A percentile compares a stretch with the other conserved stretches of the same genome.
Evolutionary conservation across 1,284 basidiomycete species (phyloP).

Genomic region (Trichosporon sp.): DNA sequence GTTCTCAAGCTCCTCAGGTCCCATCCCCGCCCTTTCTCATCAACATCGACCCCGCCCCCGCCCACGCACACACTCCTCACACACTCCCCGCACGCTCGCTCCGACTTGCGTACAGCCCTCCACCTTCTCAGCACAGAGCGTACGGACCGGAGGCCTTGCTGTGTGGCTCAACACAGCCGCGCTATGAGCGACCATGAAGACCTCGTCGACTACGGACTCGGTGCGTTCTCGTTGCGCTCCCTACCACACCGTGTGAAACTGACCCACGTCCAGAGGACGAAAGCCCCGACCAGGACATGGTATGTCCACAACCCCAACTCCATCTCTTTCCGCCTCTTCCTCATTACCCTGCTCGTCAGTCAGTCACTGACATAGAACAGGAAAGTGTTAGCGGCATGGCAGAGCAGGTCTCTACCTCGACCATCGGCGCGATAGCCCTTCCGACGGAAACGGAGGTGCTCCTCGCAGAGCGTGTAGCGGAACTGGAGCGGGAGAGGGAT

Average conservation of each 20-base stretch:
- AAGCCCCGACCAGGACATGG: slow-evolving; percentile 20
- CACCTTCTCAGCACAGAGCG: background rate
- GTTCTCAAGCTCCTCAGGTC: background rate
- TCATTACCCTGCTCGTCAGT: background rate
- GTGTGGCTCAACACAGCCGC: slow-evolving; percentile 4
- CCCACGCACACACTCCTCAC: background rate
- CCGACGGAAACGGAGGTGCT: slow-evolving; percentile 34
- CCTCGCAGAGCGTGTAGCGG: slow-evolving; percentile 27
- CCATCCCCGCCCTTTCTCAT: background rate
- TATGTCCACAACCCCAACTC: background rate
- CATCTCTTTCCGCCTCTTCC: background rate
- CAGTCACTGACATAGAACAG: background rate
- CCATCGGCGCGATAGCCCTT: slow-evolving; percentile 6
- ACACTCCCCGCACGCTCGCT: background rate
- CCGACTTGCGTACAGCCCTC: background rate
- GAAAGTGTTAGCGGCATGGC: slow-evolving; percentile 14
- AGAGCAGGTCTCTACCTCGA: slow-evolving; percentile 5
- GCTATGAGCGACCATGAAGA: slow-evolving; percentile 16
- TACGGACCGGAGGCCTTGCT: background rate
- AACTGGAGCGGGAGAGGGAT: slow-evolving; percentile 38
- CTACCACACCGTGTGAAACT: background rate
- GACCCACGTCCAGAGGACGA: slow-evolving; percentile 12
- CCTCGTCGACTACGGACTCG: slow-evolving; percentile 14
- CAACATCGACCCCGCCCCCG: background rate
- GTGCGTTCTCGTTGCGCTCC: slow-evolving; percentile 5